Percentiles rank a stretch among this genome's conserved stretches.
Evolutionary conservation across 805 yeast species (phyloP).

Genomic region (Teunomyces pallodes): DNA sequence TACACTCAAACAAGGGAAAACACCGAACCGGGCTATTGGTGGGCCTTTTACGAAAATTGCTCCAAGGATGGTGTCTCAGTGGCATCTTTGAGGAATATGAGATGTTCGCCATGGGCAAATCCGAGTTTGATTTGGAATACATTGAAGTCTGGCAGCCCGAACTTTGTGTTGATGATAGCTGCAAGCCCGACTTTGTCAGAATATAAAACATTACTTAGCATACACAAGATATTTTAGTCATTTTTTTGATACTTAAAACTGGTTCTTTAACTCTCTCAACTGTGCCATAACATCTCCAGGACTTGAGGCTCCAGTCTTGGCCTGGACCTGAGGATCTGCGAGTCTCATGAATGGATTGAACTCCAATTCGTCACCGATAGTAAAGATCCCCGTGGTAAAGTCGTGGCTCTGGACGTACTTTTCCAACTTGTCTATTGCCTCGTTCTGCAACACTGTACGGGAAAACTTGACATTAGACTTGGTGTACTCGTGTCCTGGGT

Average conservation of each 20-base stretch:
- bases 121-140: constrained; percentile 86
- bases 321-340: constrained; percentile 58
- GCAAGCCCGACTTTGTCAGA: constrained; percentile 65
- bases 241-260: constrained; percentile 12
- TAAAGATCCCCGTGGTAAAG: constrained; percentile 79
- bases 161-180: constrained; percentile 44
- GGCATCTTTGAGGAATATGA: constrained; percentile 94
- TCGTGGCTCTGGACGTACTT: constrained; percentile 54
- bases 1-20: constrained; percentile 97
- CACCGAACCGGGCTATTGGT: constrained; percentile 92
- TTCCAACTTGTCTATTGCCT: constrained; percentile 55
- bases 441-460: constrained; percentile 53
- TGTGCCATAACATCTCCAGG: constrained; percentile 62
- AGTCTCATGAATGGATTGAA: constrained; percentile 91
- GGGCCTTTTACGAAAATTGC: constrained; percentile 80
- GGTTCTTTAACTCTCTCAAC: constrained; percentile 77
- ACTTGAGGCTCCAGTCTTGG: constrained; percentile 53
- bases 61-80: constrained; percentile 92
- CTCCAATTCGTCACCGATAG: constrained; percentile 75
- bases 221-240: background rate
- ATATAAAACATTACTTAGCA: constrained; percentile 12
- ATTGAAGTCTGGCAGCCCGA: constrained; percentile 78
- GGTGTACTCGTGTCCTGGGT: constrained; percentile 97
- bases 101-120: constrained; percentile 89
- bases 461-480: constrained; percentile 77